Conservation (phyloP, 768 basidiomycete species). For the Psilocybe sp. region DNA sequence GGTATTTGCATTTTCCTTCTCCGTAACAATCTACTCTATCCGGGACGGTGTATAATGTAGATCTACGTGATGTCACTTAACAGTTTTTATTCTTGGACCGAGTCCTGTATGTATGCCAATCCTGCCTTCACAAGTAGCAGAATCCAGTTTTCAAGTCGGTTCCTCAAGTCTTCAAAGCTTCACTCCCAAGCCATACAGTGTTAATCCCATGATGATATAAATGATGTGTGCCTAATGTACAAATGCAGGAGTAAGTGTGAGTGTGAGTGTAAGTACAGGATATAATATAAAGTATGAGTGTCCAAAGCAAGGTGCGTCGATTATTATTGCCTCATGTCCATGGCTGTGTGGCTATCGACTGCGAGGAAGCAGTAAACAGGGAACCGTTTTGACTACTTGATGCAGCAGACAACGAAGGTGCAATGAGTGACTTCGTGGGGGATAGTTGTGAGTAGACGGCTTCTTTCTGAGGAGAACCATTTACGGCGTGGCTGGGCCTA, state of each 20-base stretch:
- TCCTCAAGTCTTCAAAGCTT: too few species aligned
- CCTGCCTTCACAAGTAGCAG: too few species aligned
- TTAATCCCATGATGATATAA: conserved; percentile 19
- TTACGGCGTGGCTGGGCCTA: conserved; percentile 21
- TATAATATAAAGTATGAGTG: conserved; percentile 20
- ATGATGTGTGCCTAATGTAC: conserved; percentile 29
- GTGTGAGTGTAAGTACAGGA: conserved; percentile 20
- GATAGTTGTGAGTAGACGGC: conserved; percentile 19
- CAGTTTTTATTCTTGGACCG: too few species aligned
- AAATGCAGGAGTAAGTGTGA: conserved; percentile 24
- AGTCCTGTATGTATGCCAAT: too few species aligned
- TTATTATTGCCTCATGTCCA: conserved; percentile 18
- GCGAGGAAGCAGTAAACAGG: conserved; percentile 29
- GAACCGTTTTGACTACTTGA: conserved; percentile 38
- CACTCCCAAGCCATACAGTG: not conserved
- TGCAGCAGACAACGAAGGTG: conserved; percentile 26
- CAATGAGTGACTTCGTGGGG: conserved; percentile 24
- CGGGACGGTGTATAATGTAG: too few species aligned
- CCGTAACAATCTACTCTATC: too few species aligned
- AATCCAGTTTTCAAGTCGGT: too few species aligned
- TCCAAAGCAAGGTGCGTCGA: conserved; percentile 3
- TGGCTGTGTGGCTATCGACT: conserved; percentile 27
- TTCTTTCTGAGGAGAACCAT: conserved; percentile 36
- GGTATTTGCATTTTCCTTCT: too few species aligned
- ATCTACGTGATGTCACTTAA: too few species aligned